phyloP scores from a whole-genome alignment of 208 protist genomes.

The Balamuthia mandrillaris region DNA sequence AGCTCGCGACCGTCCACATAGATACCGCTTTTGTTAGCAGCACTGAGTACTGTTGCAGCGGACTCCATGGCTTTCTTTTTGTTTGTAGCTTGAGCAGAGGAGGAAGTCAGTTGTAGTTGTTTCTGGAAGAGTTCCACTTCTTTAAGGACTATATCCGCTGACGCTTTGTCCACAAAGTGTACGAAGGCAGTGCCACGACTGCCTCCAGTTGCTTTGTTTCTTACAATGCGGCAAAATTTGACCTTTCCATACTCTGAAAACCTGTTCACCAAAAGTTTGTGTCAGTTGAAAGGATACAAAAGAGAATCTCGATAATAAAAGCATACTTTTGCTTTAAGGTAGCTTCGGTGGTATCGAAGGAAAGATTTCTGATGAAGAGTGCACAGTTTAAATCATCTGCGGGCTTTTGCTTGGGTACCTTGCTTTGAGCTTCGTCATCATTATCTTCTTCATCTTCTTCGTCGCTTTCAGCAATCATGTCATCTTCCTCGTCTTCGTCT shows the following conservation, averaged over 20 bases:
- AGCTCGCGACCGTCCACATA: conserved; percentile 20
- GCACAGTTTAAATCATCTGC: not conserved
- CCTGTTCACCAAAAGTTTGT: not conserved
- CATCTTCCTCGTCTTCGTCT: not conserved
- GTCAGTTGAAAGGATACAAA: not conserved
- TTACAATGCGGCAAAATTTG: not conserved
- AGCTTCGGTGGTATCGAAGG: not conserved
- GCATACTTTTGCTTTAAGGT: not conserved
- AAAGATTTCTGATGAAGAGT: conserved; percentile 4
- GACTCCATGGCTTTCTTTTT: too few species aligned
- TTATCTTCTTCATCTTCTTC: not conserved
- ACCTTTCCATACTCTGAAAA: not conserved
- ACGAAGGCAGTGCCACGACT: not conserved
- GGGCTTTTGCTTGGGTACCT: not conserved
- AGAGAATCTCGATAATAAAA: not conserved
- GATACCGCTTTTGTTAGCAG: not conserved
- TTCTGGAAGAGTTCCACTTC: not conserved
- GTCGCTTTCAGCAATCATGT: not conserved
- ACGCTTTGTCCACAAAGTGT: not conserved
- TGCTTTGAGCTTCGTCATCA: not conserved
- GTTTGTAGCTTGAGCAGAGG: too few species aligned
- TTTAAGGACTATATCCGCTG: not conserved
- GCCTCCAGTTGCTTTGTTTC: not conserved
- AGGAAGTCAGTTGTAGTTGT: too few species aligned
- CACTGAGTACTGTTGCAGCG: too few species aligned